Conservation (phyloP, 2,329 filamentous ascomycete species). For the Paecilomyces dactylethromorphus region DNA sequence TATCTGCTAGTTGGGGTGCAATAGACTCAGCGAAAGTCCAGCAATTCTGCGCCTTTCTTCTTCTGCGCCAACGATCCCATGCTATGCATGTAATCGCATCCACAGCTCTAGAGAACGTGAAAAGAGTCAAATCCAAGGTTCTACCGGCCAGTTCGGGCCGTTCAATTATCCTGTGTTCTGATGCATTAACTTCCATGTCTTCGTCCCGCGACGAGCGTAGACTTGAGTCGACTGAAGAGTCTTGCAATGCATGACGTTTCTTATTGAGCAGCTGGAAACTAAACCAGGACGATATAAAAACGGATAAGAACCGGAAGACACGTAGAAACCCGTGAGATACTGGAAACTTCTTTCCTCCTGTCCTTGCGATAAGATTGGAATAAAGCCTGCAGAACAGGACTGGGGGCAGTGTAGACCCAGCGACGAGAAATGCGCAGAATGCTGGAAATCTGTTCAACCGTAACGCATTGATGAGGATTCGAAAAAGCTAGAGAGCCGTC, state of each 20-base stretch:
- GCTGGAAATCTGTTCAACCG: conserved; percentile 45
- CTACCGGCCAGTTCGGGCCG: conserved; percentile 53
- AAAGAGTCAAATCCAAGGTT: conserved; percentile 77
- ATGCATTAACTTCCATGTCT: background rate
- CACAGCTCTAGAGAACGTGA: conserved; percentile 63
- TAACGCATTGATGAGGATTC: conserved; percentile 32
- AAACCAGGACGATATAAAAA: conserved; percentile 43
- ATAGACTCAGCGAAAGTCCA: conserved; percentile 34
- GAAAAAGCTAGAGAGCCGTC: conserved; percentile 20
- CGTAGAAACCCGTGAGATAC: conserved; percentile 13
- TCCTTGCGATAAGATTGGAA: conserved; percentile 14
- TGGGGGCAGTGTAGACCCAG: conserved; percentile 45
- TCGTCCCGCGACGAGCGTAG: conserved; percentile 3
- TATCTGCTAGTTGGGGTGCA: conserved; percentile 49
- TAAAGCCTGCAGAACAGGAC: conserved; percentile 19
- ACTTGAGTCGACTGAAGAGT: conserved; percentile 5
- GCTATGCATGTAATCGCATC: conserved; percentile 63
- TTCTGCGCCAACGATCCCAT: conserved; percentile 49
- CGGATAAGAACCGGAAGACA: conserved; percentile 36
- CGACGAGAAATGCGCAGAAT: conserved; percentile 47
- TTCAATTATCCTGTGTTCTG: conserved; percentile 8
- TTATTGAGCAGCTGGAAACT: conserved; percentile 45
- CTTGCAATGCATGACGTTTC: conserved; percentile 16
- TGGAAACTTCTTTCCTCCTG: conserved; percentile 10
- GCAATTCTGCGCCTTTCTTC: conserved; percentile 21